phyloP scores from a whole-genome alignment of 768 basidiomycete species.

The Lentinula sp. region DNA sequence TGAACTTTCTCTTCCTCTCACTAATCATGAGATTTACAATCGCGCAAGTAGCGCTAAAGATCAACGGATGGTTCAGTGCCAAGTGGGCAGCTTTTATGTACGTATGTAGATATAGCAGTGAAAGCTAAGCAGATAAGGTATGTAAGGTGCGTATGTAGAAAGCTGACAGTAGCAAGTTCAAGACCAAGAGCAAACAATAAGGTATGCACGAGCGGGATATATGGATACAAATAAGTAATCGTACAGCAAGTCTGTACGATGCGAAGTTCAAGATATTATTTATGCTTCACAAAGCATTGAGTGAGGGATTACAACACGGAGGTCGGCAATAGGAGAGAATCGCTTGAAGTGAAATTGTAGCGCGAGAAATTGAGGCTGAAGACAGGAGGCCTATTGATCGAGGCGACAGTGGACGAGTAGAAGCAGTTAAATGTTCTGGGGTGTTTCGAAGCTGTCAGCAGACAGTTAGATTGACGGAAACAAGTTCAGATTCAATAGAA shows the following conservation, averaged over 20 bases:
- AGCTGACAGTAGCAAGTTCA: neutral
- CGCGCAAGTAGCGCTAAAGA: too few relatives aligned
- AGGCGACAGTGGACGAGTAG: neutral
- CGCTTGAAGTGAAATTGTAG: too few relatives aligned
- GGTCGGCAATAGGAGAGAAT: too few relatives aligned
- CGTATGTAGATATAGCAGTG: neutral
- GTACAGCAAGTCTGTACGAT: neutral
- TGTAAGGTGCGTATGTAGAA: neutral
- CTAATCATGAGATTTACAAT: too few relatives aligned
- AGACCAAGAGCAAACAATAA: neutral
- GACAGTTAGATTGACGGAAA: neutral
- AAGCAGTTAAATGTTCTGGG: neutral
- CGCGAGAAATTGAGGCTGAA: neutral
- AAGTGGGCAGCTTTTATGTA: neutral
- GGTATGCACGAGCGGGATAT: constrained; percentile 3
- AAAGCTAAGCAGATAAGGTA: neutral
- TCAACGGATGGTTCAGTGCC: neutral
- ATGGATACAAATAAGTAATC: neutral
- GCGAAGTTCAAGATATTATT: neutral
- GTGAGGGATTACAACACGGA: neutral
- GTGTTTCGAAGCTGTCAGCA: neutral
- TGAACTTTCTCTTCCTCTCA: too few relatives aligned
- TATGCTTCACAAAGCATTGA: neutral
- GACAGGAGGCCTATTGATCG: neutral
- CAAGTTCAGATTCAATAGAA: too few relatives aligned